Conservation (phyloP, 1,284 basidiomycete genomes). For the Inonotus hispidus region DNA sequence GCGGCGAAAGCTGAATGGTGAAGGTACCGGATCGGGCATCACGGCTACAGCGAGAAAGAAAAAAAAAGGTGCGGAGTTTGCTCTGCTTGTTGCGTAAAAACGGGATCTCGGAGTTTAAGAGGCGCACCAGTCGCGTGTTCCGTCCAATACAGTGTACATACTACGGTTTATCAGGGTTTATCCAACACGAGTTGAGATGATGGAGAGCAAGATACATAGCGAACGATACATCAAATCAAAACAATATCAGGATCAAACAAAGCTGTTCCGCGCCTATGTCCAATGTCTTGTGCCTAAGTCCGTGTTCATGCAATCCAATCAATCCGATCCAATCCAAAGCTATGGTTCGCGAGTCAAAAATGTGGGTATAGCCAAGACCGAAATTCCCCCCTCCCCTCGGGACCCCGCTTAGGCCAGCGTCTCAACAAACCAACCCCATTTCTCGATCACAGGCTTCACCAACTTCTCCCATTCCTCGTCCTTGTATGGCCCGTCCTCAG, state of each 20-base stretch:
- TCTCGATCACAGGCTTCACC: constrained; percentile 68
- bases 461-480: constrained; percentile 65
- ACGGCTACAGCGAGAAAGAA: too few species aligned
- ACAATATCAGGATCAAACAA: background rate
- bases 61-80: background rate
- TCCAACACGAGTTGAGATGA: background rate
- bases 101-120: background rate
- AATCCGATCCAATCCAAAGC: background rate
- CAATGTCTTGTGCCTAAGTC: background rate
- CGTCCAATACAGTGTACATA: too few species aligned
- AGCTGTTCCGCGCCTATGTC: background rate
- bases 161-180: background rate
- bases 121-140: too few species aligned
- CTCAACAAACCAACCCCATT: constrained; percentile 61
- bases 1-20: too few species aligned
- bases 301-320: too few species aligned
- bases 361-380: background rate
- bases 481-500: constrained; percentile 43
- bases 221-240: background rate
- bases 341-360: background rate
- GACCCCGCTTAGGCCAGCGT: background rate
- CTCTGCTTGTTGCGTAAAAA: too few species aligned
- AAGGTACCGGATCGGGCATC: too few species aligned
- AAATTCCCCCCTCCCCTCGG: too few species aligned
- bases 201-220: background rate